phyloP scores from a whole-genome alignment of 2,329 filamentous ascomycete species.

The Aureobasidium namibiae region DNA sequence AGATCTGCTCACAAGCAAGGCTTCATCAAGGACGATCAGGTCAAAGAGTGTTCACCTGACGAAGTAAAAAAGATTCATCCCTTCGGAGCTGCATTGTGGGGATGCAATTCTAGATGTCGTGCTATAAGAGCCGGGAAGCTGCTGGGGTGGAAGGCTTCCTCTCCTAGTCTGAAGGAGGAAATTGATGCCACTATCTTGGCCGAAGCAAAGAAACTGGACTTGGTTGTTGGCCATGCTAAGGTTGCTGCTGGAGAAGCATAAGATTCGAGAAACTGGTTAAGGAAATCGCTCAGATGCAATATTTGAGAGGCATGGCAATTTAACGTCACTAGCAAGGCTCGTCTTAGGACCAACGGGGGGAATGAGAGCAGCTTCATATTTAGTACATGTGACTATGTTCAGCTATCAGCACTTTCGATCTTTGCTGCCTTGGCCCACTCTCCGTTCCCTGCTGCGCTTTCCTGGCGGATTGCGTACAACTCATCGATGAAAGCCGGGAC shows the following conservation, averaged over 20 bases:
- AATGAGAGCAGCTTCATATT: not conserved
- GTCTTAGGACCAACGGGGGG: not conserved
- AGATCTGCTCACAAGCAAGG: conserved; percentile 47
- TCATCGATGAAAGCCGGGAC: conserved; percentile 78
- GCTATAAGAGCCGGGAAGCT: conserved; percentile 49
- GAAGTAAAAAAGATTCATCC: conserved; percentile 41
- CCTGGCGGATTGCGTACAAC: conserved; percentile 42
- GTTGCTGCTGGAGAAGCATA: conserved; percentile 23
- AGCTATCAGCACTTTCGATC: conserved; percentile 27
- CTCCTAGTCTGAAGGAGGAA: conserved; percentile 20
- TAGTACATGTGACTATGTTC: not conserved
- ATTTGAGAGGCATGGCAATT: not conserved
- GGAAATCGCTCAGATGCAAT: too few species aligned
- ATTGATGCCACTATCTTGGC: conserved; percentile 43
- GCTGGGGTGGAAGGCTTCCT: conserved; percentile 52
- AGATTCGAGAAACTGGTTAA: too few species aligned
- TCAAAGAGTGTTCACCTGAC: conserved; percentile 27
- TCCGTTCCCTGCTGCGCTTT: conserved; percentile 40
- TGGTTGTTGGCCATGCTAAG: conserved; percentile 25
- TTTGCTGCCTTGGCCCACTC: conserved; percentile 47
- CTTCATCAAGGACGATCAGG: conserved; percentile 33
- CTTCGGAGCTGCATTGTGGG: conserved; percentile 48
- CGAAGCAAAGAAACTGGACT: conserved; percentile 34
- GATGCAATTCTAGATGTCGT: conserved; percentile 51
- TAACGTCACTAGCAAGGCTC: not conserved